A percentile compares a stretch with the other conserved stretches of the same genome.
Conservation (phyloP, 2,329 filamentous ascomycete genomes). For the Ophiostoma sp. region DNA sequence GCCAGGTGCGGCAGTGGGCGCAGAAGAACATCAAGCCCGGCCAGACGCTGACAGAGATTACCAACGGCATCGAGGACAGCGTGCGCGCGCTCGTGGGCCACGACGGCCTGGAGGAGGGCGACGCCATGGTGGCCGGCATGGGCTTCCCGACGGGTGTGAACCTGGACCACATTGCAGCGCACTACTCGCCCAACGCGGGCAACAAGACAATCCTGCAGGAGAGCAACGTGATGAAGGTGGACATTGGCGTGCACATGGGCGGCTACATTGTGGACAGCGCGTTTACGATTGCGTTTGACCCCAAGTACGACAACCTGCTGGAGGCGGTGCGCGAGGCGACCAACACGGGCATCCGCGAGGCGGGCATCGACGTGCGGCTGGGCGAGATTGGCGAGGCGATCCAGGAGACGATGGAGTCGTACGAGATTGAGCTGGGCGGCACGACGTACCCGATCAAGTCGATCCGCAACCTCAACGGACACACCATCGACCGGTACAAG, state of each 20-base stretch:
- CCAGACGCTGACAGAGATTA: conserved; percentile 70
- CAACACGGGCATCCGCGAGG: conserved; percentile 82
- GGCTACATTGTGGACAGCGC: conserved; percentile 77
- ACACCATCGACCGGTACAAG: conserved; percentile 82
- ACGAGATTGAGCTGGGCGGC: conserved; percentile 79
- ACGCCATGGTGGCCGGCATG: conserved; percentile 70
- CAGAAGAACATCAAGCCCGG: conserved; percentile 75
- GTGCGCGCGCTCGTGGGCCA: conserved; percentile 71
- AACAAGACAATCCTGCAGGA: conserved; percentile 70
- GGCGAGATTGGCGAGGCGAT: conserved; percentile 78
- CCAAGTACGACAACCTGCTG: conserved; percentile 68
- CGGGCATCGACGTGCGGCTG: conserved; percentile 86
- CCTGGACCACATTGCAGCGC: conserved; percentile 76
- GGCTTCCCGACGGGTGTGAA: conserved; percentile 78
- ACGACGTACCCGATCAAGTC: conserved; percentile 74
- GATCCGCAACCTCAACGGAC: conserved; percentile 81
- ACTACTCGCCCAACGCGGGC: conserved; percentile 77
- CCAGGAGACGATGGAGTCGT: conserved; percentile 90
- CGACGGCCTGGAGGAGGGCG: conserved; percentile 68
- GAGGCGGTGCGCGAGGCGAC: conserved; percentile 69
- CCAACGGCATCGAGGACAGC: conserved; percentile 74
- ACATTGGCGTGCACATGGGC: conserved; percentile 76
- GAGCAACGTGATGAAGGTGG: conserved; percentile 75
- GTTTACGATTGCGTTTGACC: conserved; percentile 73
- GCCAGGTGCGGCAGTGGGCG: conserved; percentile 75